A percentile compares a stretch with the other conserved stretches of the same genome.
phyloP scores from a whole-genome alignment of 306 rosid species.

The Neltuma alba region DNA sequence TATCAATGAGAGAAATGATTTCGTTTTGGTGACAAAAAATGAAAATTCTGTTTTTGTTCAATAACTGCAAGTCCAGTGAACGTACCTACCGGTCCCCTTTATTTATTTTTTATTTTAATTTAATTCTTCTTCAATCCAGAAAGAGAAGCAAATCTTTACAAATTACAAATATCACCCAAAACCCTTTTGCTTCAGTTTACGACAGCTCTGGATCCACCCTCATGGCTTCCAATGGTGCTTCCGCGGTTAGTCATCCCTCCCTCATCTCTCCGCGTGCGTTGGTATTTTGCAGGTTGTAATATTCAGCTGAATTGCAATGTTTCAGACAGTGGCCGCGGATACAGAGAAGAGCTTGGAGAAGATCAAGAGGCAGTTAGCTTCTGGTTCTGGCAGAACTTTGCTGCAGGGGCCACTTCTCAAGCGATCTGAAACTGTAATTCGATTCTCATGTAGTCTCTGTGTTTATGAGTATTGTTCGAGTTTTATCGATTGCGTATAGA shows the following conservation, averaged over 20 bases:
- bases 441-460: constrained; percentile 16
- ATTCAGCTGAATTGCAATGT: not conserved
- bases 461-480: not conserved
- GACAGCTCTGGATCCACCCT: not conserved
- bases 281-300: not conserved
- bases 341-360: constrained; percentile 74
- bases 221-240: constrained; percentile 21
- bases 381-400: constrained; percentile 70
- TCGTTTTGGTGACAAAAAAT: not conserved
- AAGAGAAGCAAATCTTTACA: not conserved
- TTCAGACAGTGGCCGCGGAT: constrained; percentile 50
- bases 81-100: not conserved
- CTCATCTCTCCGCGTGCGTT: not conserved
- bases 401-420: constrained; percentile 81
- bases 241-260: not conserved
- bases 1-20: not conserved
- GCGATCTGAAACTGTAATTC: constrained; percentile 75
- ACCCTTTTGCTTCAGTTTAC: not conserved
- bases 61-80: constrained; percentile 5
- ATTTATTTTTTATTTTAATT: not conserved
- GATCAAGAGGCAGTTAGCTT: constrained; percentile 76
- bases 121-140: not conserved
- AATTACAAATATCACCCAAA: not conserved
- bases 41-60: not conserved
- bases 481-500: not conserved